Evolutionary conservation across 2,329 filamentous ascomycete species (phyloP), one percentile per base, ranked within the genome.

Genomic region (Coniochaeta ligniaria): DNA sequence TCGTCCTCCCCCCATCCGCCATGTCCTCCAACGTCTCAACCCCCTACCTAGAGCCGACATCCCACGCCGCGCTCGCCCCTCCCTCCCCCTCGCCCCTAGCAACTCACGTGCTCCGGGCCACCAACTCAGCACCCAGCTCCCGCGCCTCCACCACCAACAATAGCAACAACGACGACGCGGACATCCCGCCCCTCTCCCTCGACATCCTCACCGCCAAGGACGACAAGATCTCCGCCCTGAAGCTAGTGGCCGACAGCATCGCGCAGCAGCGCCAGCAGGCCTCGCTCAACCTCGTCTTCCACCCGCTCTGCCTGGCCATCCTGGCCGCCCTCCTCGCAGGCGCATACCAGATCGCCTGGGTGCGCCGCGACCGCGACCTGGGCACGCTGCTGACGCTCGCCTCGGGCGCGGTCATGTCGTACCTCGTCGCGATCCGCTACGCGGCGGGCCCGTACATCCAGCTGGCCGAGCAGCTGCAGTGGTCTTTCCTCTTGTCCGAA

Each of bases 211-310:
- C 78, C 54, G 69, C 70, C 57, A 76, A 83, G 57, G 71, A 79
- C 58, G 88, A 92, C 71, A 86, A 88, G 70, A 75, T 86, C 64
- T 81, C 85, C 60, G 87, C 88, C 20, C 79, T 96, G 58, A 83
- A 83, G 64, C 83, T 96, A 22, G 81, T 96, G 43, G 88, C 91
- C 63, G 91, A 94, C 74, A 91, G 88, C 61, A 84, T 96, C 57
- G 90, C 91, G 38, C 89, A 96, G 74, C 92, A 95, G 78, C 86
- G 89, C 63, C 87, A 91, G 70, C 75, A 82, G 9, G 85, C 90
- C 22, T 83, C 86, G 47, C 76, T 78, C 60, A 76, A 83, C 63
- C 76, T 95, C 61, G 78, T 90, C 63, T 83, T 83, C 67, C 85
- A 91, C 73, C 85, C 84, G 0, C 71, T 83, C 26, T 77, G 79